Percentiles rank a stretch among this genome's conserved stretches.
Conservation (phyloP, 768 basidiomycete species). For the Serpula lacrymans region DNA sequence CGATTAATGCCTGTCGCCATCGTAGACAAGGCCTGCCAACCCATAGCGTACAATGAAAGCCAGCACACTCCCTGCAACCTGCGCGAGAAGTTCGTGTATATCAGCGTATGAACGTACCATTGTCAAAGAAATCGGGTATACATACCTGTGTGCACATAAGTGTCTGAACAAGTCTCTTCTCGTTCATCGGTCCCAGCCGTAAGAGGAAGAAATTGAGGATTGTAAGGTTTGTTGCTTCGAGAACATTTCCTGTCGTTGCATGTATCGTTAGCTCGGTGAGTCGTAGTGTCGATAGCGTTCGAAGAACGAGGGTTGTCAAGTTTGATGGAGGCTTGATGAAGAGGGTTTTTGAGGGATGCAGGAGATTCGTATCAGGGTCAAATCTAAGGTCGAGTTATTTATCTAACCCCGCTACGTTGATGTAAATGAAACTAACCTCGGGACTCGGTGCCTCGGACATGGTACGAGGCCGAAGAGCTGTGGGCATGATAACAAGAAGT, state of each 20-base stretch:
- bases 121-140: slow-evolving; percentile 6
- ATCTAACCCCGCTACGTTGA: too few species aligned
- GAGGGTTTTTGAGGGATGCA: slow-evolving; percentile 69
- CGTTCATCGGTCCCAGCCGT: slow-evolving; percentile 78
- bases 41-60: slow-evolving; percentile 92
- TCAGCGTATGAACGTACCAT: slow-evolving; percentile 55
- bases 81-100: slow-evolving; percentile 63
- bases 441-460: slow-evolving; percentile 92
- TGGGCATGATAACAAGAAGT: slow-evolving; percentile 91
- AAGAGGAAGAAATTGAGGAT: slow-evolving; percentile 85
- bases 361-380: slow-evolving; percentile 67
- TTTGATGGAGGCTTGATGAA: slow-evolving; percentile 59
- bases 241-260: slow-evolving; percentile 52
- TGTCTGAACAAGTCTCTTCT: slow-evolving; percentile 70
- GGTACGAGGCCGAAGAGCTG: slow-evolving; percentile 93
- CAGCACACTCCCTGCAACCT: slow-evolving; percentile 72
- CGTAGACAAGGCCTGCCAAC: slow-evolving; percentile 84
- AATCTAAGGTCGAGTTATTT: slow-evolving; percentile 48
- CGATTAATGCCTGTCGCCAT: slow-evolving; percentile 79
- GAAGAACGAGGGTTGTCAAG: slow-evolving; percentile 53
- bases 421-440: slow-evolving; percentile 67
- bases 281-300: slow-evolving; percentile 56
- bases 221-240: slow-evolving; percentile 84
- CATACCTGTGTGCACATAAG: slow-evolving; percentile 74
- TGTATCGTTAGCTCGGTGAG: slow-evolving; percentile 63